A percentile compares a stretch with the other conserved stretches of the same genome.
These are phyloP conservation scores for Trichoderma harzianum DNA, from an alignment of 2,329 filamentous ascomycete species.

Conservation along the genomic window DNA sequence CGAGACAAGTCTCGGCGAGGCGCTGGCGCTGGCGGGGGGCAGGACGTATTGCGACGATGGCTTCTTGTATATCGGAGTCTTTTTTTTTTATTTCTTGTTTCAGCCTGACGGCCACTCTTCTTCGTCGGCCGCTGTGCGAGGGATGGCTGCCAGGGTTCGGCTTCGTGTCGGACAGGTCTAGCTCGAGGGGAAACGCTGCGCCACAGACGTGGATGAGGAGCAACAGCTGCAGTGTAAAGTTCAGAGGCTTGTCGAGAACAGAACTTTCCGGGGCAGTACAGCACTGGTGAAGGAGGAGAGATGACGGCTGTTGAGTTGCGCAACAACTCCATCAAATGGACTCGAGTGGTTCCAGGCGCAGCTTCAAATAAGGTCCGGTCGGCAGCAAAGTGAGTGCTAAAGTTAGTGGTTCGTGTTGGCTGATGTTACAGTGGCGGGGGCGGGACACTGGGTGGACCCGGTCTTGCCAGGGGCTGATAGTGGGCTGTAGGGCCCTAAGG, in stretches of 20 bases:
- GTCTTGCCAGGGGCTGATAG: conserved; percentile 2
- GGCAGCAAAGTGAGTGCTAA: conserved; percentile 1
- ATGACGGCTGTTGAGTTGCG: neutral
- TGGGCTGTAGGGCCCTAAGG: conserved; percentile 1
- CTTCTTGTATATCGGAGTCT: neutral
- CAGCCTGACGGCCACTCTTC: neutral
- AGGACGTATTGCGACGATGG: neutral
- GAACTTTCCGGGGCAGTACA: neutral
- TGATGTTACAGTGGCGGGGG: conserved; percentile 28
- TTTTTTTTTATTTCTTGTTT: neutral
- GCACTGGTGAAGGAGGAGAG: neutral
- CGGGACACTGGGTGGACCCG: conserved; percentile 26
- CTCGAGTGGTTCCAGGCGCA: neutral
- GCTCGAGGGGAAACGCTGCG: neutral
- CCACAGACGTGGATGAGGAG: neutral
- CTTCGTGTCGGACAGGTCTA: neutral
- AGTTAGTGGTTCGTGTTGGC: conserved; percentile 15
- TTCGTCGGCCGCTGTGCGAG: neutral
- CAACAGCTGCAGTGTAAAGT: neutral
- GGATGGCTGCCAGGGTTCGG: neutral
- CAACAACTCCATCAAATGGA: neutral
- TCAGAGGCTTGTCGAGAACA: conserved; percentile 1
- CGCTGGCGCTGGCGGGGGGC: conserved; percentile 10
- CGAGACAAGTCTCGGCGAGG: conserved; percentile 14
- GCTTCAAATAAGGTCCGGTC: conserved; percentile 2